Evolutionary conservation across 352 stramenopile genomes (phyloP).

Genomic region (Globisporangium spinosum): DNA sequence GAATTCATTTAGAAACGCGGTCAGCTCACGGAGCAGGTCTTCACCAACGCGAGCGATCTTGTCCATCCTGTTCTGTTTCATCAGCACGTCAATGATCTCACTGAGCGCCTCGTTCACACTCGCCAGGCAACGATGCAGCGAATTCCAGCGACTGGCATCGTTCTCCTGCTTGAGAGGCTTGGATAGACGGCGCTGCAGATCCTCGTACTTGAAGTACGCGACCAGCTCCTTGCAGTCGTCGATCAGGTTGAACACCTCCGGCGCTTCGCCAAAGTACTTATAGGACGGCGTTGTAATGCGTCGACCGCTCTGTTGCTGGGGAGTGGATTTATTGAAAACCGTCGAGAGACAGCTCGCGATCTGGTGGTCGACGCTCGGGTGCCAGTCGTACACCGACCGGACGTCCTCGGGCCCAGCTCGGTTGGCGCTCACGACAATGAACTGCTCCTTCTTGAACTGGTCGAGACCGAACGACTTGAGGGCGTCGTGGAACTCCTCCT

Average conservation of each 20-base stretch:
- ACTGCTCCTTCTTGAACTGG: conserved; percentile 3
- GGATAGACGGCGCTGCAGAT: not conserved
- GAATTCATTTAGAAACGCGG: not conserved
- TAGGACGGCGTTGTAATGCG: not conserved
- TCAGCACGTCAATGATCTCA: not conserved
- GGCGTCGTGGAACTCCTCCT: not conserved
- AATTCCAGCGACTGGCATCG: not conserved
- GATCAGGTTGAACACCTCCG: conserved; percentile 3
- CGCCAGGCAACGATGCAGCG: not conserved
- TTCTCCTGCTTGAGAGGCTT: not conserved
- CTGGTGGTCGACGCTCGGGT: not conserved
- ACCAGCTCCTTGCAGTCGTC: conserved; percentile 4
- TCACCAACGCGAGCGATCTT: not conserved
- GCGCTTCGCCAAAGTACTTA: conserved; percentile 1
- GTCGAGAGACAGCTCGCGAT: not conserved
- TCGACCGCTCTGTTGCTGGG: not conserved
- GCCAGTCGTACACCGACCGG: not conserved
- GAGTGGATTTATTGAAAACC: not conserved
- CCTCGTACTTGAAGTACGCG: not conserved
- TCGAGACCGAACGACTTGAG: not conserved
- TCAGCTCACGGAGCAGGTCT: not conserved
- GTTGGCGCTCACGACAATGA: not conserved
- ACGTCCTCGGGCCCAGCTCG: too few relatives aligned
- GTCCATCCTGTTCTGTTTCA: not conserved
- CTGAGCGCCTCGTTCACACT: conserved; percentile 5